Base-by-base conservation (phyloP, 306 rosid species). In the Gillenia trifoliata region DNA sequence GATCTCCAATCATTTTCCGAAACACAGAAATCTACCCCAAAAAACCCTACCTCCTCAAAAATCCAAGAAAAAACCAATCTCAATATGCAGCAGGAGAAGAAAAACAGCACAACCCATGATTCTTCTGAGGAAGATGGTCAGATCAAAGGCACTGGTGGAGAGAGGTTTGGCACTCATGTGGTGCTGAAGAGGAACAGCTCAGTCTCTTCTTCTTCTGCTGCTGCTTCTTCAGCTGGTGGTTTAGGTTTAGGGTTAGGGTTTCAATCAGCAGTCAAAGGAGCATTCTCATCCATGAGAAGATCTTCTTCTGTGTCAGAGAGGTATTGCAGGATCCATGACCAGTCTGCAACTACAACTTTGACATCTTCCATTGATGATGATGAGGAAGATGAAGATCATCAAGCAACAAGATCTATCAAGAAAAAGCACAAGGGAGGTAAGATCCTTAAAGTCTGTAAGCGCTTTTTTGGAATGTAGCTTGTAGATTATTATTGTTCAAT, bases 261-360 rank as follows among this genome's bases (percentile, higher is more conserved):
- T 63, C 91, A 83, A 16, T 62, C 86, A 3, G 78, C 84, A 40
- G 69, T 89, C 85, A 92, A 81, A 78, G 86, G 83, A 74, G 88
- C 86, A 19, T 19, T 70, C 34, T 77, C 98, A 25, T 47, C 52
- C 20, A 71, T 87, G 90, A 81, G 83, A 82, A 86, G 98, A 82
- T 90, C 92, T 45, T 92, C 96, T 40, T 89, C 98, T 26, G 75
- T 87, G 36, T 78, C 96, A 12, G 98, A 92, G 66, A 83, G 96
- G 57, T 90, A 92, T 78, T 56, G 88, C 36, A 86, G 94, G 91
- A 92, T 92, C 75, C 89, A 92, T 76, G 90, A 88, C 64, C 90
- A 88, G 75, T 82, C 75, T 17, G 19, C 41, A 16, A 16, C 66
- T 16, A 30, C 79, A 80, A 73, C 79, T 8, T 47, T 82, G 16